These are phyloP conservation scores for Mycena leptocephala DNA, from an alignment of 768 basidiomycete genomes.

Conservation along the genomic window DNA sequence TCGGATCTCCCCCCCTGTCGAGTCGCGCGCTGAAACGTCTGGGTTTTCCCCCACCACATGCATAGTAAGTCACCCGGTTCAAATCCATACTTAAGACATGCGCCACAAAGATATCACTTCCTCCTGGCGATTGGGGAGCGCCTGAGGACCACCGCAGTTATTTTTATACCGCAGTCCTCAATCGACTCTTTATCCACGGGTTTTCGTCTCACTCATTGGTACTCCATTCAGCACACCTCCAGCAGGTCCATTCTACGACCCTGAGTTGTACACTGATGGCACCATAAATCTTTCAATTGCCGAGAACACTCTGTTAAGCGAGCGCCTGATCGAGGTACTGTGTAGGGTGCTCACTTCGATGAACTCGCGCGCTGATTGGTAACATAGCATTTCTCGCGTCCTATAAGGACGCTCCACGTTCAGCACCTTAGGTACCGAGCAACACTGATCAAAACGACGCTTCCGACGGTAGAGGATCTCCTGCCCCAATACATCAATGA, in stretches of 20 bases:
- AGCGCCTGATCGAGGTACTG: constrained; percentile 31
- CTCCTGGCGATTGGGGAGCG: no score
- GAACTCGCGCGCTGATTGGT: neutral
- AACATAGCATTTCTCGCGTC: constrained; percentile 26
- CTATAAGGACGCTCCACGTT: constrained; percentile 1
- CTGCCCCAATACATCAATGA: constrained; percentile 35
- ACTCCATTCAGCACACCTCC: constrained; percentile 11
- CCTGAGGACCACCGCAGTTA: neutral
- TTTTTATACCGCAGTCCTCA: neutral
- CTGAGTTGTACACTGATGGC: constrained; percentile 27
- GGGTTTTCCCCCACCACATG: constrained; percentile 26
- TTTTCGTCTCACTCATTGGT: neutral
- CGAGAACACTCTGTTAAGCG: constrained; percentile 31
- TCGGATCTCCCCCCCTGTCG: constrained; percentile 16
- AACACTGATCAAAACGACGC: constrained; percentile 20
- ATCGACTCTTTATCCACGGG: neutral
- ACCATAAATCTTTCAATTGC: constrained; percentile 33
- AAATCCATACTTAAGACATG: neutral
- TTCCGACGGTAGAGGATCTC: constrained; percentile 34
- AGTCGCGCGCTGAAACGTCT: constrained; percentile 28
- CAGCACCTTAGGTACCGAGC: constrained; percentile 30
- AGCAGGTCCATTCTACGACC: constrained; percentile 25
- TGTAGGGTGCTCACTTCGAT: neutral
- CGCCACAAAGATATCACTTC: no score
- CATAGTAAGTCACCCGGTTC: constrained; percentile 30